Percentiles rank a stretch among this genome's conserved stretches.
Evolutionary conservation across 768 basidiomycete species (phyloP).

Genomic region (Plicaturopsis crispa): DNA sequence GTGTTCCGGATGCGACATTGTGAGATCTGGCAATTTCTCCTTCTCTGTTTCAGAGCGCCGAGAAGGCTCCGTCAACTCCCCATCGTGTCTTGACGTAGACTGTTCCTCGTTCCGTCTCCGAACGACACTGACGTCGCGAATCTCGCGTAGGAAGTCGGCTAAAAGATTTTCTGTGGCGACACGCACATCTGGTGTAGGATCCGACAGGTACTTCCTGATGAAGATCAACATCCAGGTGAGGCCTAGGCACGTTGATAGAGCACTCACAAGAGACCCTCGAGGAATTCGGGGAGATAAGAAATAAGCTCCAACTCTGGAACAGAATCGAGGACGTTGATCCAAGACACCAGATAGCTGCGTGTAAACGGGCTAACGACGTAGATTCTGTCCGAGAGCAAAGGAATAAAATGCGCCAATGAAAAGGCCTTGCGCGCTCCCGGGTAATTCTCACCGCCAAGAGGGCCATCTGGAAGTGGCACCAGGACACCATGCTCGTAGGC

Average conservation of each 20-base stretch:
- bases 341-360: constrained; percentile 91
- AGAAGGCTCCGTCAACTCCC: constrained; percentile 31
- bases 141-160: constrained; percentile 85
- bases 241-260: constrained; percentile 3
- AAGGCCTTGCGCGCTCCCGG: constrained; percentile 66
- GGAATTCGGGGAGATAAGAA: constrained; percentile 88
- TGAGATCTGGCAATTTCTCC: constrained; percentile 54
- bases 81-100: constrained; percentile 30
- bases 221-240: constrained; percentile 6
- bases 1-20: constrained; percentile 48
- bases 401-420: constrained; percentile 91
- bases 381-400: constrained; percentile 86
- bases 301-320: constrained; percentile 96
- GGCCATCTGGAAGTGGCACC: constrained; percentile 54
- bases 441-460: constrained; percentile 26
- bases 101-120: constrained; percentile 58
- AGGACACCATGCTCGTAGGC: constrained; percentile 46
- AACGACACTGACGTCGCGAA: constrained; percentile 76
- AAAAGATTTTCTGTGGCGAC: constrained; percentile 86
- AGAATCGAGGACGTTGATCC: constrained; percentile 93
- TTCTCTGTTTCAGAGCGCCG: constrained; percentile 34
- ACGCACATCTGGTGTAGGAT: constrained; percentile 89
- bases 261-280: constrained; percentile 86
- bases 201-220: constrained; percentile 85
- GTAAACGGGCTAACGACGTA: constrained; percentile 96